Percentiles rank a stretch among this genome's conserved stretches.
Conservation (phyloP, 208 protist genomes). For the Leishmania tropica region DNA sequence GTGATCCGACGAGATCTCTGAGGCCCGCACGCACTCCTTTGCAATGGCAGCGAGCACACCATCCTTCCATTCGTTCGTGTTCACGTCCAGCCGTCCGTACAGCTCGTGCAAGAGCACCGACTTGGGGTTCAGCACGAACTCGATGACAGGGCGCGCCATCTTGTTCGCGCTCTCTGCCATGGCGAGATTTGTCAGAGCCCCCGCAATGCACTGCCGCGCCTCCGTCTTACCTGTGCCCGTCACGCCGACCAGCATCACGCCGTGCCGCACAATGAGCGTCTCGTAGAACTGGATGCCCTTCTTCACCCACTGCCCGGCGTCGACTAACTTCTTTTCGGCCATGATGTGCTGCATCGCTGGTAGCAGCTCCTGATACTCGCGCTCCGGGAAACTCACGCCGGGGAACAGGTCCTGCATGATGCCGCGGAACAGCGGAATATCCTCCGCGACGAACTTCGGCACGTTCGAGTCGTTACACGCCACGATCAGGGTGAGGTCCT, state of each 20-base stretch:
- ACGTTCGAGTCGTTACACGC: slow-evolving; percentile 98
- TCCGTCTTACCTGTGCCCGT: slow-evolving; percentile 97
- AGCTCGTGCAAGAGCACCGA: slow-evolving; percentile 97
- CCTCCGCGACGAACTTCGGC: slow-evolving; percentile 99
- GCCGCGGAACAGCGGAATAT: slow-evolving; percentile 97
- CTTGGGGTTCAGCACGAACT: slow-evolving; percentile 98
- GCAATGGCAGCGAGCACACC: slow-evolving; percentile 92
- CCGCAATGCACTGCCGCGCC: slow-evolving; percentile 78
- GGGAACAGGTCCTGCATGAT: slow-evolving; percentile 99
- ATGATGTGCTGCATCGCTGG: slow-evolving; percentile 88
- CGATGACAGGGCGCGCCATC: slow-evolving; percentile 83
- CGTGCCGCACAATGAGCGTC: slow-evolving; percentile 97
- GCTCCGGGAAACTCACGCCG: slow-evolving; percentile 93
- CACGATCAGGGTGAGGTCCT: slow-evolving; percentile 98
- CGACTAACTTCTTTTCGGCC: slow-evolving; percentile 67
- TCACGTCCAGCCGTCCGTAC: slow-evolving; percentile 96
- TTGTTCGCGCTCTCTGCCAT: slow-evolving; percentile 59
- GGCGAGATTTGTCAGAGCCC: slow-evolving; percentile 73
- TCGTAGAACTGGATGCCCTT: slow-evolving; percentile 99
- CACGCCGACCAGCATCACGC: slow-evolving; percentile 99
- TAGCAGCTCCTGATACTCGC: slow-evolving; percentile 94
- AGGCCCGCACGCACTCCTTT: slow-evolving; percentile 87
- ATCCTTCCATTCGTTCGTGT: slow-evolving; percentile 95
- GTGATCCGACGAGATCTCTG: slow-evolving; percentile 81
- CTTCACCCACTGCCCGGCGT: slow-evolving; percentile 85